phyloP scores from a whole-genome alignment of 345 rosid genomes.

The Populus pruinosa region DNA sequence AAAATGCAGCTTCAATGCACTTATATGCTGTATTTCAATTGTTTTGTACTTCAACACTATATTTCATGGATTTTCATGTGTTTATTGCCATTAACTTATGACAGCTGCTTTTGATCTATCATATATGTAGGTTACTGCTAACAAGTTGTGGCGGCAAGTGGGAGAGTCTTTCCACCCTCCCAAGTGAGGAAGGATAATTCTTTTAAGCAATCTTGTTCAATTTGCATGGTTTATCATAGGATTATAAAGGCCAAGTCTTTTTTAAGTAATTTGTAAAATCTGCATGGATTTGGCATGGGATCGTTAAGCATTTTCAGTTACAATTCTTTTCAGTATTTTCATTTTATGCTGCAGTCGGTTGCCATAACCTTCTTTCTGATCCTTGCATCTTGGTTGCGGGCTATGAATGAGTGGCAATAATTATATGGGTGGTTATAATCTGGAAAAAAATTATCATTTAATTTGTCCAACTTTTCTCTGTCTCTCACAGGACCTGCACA shows the following conservation, averaged over 20 bases:
- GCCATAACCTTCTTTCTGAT: background rate
- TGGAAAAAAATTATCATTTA: background rate
- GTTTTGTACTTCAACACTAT: background rate
- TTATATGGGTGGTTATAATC: background rate
- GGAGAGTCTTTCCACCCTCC: conserved; percentile 95
- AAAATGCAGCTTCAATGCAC: no score
- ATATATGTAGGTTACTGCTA: conserved; percentile 64
- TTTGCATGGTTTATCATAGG: background rate
- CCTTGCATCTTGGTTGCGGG: background rate
- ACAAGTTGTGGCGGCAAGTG: conserved; percentile 80
- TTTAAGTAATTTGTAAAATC: background rate
- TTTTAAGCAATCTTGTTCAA: background rate
- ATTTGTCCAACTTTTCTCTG: conserved; percentile 7
- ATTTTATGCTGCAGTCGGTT: background rate
- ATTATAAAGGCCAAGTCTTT: background rate
- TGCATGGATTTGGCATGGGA: background rate
- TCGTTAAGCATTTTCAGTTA: background rate
- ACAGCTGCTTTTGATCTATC: conserved; percentile 15
- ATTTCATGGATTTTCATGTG: background rate
- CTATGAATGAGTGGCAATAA: background rate
- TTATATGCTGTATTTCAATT: no score
- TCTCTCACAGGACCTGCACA: conserved; percentile 72
- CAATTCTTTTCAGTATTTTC: background rate
- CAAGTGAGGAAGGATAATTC: conserved; percentile 47
- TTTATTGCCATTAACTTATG: conserved; percentile 7